Evolutionary conservation across 768 basidiomycete species (phyloP).

Genomic region (Russula earlei): DNA sequence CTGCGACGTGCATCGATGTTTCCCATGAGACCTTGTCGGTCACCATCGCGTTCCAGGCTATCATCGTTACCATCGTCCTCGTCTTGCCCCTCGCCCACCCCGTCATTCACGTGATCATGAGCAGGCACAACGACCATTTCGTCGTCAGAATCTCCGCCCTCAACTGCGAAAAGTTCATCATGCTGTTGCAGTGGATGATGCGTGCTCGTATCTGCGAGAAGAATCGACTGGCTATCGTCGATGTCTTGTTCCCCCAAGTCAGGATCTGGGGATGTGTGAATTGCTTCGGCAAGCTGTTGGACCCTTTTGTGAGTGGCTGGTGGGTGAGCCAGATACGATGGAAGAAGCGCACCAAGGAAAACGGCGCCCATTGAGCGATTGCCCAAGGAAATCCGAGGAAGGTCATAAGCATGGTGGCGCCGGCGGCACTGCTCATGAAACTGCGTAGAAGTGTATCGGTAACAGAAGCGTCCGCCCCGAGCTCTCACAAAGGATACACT

Average conservation of each 20-base stretch:
- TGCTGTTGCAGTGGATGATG: conserved; percentile 16
- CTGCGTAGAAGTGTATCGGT: conserved; percentile 31
- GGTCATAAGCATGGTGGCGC: conserved; percentile 68
- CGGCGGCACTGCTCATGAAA: conserved; percentile 56
- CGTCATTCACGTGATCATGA: conserved; percentile 7
- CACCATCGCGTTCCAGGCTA: conserved; percentile 15
- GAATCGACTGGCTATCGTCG: conserved; percentile 30
- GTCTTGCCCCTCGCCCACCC: conserved; percentile 23
- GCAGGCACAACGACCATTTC: conserved; percentile 14
- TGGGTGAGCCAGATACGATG: not conserved
- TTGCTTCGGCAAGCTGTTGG: conserved; percentile 66
- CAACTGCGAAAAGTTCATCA: conserved; percentile 27
- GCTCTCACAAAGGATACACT: conserved; percentile 27
- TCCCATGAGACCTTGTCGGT: conserved; percentile 14
- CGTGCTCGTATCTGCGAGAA: conserved; percentile 33
- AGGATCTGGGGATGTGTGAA: conserved; percentile 51
- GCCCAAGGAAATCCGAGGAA: conserved; percentile 90
- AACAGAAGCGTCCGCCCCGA: not conserved
- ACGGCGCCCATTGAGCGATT: conserved; percentile 87
- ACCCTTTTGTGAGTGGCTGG: not conserved
- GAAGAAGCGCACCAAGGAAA: conserved; percentile 56
- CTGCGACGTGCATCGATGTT: conserved; percentile 16
- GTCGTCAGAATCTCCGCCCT: conserved; percentile 21
- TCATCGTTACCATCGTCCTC: conserved; percentile 24
- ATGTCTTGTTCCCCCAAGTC: conserved; percentile 15